Evolutionary conservation across 139 green algal species (phyloP), one percentile per base, ranked within the genome.

Genomic region (Chlamydomonas incerta): DNA sequence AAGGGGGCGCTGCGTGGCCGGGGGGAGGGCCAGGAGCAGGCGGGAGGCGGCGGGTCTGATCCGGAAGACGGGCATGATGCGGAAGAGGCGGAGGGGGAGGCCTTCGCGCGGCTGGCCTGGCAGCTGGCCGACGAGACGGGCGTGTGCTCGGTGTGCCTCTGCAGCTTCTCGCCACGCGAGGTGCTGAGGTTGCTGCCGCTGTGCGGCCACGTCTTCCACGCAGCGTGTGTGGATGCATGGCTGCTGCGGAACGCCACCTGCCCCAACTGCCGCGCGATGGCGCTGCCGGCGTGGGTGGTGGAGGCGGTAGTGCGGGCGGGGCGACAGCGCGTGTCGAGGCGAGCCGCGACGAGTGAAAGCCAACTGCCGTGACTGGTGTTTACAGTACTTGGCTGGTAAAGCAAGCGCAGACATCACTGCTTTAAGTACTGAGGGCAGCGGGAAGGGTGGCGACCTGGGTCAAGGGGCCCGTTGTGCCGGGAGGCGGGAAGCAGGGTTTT

Each of bases 141-240:
- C 3, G 23, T 1, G 24, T 85, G 79, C 79, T 76, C 47, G 5
- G 79, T 85, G 50, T 85, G 79, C 34, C 47, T 85, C 31, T 24
- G 41, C 24, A 31, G 28, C 21, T 68, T 75, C 11, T 23, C 26
- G 18, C 20, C 65, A 11, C 46, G 79, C 21, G 79, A 85, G 47
- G 79, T 76, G 47, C 79, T 85, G 79, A 47, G 79, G 79, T 66
- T 85, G 47, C 79, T 85, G 47, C 79, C 79, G 13, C 65, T 66
- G 47, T 85, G 79, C 79, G 79, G 79, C 6, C 79, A 85, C 47
- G 79, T 85, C 8, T 85, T 85, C 46, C 79, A 85, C 26, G 13
- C 28, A 5, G 33, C 11, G 2, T 85, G 79, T 31, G 57, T 85
- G 17, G 79, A 85, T 50, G 75, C 50, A 46, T 85, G 79, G 79